These are phyloP conservation scores for Leptosphaerulina australis DNA, from an alignment of 2,329 filamentous ascomycete species.

Conservation along the genomic window DNA sequence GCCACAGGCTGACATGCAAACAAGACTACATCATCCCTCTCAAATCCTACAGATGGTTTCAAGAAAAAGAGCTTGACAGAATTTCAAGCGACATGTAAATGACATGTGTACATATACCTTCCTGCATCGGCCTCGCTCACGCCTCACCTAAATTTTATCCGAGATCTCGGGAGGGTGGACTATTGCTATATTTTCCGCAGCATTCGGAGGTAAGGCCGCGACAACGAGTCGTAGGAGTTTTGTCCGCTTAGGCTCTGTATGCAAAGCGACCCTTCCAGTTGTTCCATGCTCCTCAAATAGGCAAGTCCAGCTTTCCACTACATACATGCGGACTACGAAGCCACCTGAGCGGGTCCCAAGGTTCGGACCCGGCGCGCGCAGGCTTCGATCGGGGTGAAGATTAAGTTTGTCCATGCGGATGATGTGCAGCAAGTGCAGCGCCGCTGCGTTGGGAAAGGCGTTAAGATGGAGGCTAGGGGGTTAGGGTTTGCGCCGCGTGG, in stretches of 20 bases:
- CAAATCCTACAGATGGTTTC: neutral
- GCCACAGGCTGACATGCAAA: neutral
- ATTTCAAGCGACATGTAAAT: neutral
- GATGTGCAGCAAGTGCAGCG: constrained; percentile 14
- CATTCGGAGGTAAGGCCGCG: constrained; percentile 2
- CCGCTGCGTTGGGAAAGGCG: constrained; percentile 5
- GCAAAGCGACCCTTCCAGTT: neutral
- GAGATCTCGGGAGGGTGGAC: neutral
- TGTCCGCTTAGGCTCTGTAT: neutral
- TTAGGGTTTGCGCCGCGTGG: constrained; percentile 15
- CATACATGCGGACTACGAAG: neutral
- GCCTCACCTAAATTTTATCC: neutral
- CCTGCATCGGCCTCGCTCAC: too few relatives aligned
- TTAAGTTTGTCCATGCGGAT: constrained; percentile 17
- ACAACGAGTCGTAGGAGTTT: neutral
- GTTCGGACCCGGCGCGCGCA: constrained; percentile 4
- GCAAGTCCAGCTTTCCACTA: neutral
- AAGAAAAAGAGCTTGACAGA: neutral
- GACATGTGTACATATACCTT: neutral
- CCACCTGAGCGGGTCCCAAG: neutral
- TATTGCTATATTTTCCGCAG: neutral
- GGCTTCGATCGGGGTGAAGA: constrained; percentile 12
- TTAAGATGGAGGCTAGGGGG: neutral
- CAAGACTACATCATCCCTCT: neutral
- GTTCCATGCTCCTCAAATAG: neutral